phyloP scores from a whole-genome alignment of 805 yeast genomes.

The Nakazawaea ernobii region DNA sequence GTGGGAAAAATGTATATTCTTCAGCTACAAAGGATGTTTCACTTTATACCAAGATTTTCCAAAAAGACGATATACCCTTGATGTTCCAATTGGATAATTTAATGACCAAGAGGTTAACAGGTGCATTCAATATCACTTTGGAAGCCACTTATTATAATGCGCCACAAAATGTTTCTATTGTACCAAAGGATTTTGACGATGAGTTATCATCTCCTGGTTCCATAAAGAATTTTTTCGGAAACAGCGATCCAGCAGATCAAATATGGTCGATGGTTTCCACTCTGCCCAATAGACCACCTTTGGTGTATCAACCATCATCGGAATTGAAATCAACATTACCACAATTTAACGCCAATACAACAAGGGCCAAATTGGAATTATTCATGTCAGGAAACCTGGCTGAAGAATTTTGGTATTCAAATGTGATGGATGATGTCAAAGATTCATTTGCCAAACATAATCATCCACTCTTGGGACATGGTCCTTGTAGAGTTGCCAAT shows the following conservation, averaged over 20 bases:
- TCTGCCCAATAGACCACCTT: slow-evolving; percentile 31
- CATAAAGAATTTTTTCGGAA: slow-evolving; percentile 20
- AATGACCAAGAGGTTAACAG: slow-evolving; percentile 47
- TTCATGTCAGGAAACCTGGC: slow-evolving; percentile 70
- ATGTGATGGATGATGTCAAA: slow-evolving; percentile 43
- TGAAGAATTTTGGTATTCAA: slow-evolving; percentile 83
- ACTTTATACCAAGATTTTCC: slow-evolving; percentile 45
- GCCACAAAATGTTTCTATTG: slow-evolving; percentile 14
- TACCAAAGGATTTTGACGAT: slow-evolving; percentile 11
- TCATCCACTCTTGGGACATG: slow-evolving; percentile 48
- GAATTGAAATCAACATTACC: slow-evolving; percentile 36
- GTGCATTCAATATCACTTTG: slow-evolving; percentile 51
- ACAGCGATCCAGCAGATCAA: slow-evolving; percentile 31
- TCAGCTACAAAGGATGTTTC: slow-evolving; percentile 59
- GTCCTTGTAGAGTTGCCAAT: slow-evolving; percentile 65
- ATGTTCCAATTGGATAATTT: slow-evolving; percentile 64
- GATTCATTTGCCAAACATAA: slow-evolving; percentile 33
- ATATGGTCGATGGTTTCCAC: slow-evolving; percentile 32
- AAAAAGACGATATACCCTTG: slow-evolving; percentile 29
- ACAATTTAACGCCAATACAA: slow-evolving; percentile 45
- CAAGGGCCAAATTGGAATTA: slow-evolving; percentile 51
- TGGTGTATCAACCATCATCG: slow-evolving; percentile 38
- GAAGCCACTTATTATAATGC: slow-evolving; percentile 43
- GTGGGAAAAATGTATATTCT: slow-evolving; percentile 41
- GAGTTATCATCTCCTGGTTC: slow-evolving; percentile 18